Percentiles rank a stretch among this genome's conserved stretches.
Conservation (phyloP, 176 grass and related monocot genomes). For the Zoysia pacifica region DNA sequence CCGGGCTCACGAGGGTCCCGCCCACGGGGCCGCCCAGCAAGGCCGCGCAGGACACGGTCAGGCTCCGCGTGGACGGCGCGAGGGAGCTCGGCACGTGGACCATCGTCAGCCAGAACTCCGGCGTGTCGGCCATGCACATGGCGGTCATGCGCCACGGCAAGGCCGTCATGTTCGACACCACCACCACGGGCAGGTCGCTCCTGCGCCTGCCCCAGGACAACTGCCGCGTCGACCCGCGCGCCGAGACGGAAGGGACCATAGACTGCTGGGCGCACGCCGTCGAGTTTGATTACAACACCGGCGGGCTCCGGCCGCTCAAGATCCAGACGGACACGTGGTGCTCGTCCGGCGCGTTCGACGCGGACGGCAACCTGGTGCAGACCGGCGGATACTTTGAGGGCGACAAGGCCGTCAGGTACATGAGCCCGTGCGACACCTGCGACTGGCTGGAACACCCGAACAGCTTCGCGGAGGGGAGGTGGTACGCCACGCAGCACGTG, state of each 20-base stretch:
- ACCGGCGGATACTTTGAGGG: conserved; percentile 60
- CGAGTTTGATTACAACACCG: conserved; percentile 56
- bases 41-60: conserved; percentile 12
- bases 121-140: conserved; percentile 73
- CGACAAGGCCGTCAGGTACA: conserved; percentile 37
- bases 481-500: conserved; percentile 66
- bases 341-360: conserved; percentile 53
- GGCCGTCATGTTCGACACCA: conserved; percentile 69
- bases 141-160: conserved; percentile 53
- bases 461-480: conserved; percentile 51
- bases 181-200: conserved; percentile 41
- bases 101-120: conserved; percentile 55
- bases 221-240: conserved; percentile 56
- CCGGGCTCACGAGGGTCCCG: conserved; percentile 47
- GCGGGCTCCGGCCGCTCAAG: conserved; percentile 56
- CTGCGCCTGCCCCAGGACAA: conserved; percentile 44
- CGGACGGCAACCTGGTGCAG: conserved; percentile 61
- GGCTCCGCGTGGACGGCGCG: background rate
- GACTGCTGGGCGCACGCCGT: conserved; percentile 68
- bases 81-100: conserved; percentile 38
- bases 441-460: conserved; percentile 55
- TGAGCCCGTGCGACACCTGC: conserved; percentile 36
- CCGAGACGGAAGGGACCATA: conserved; percentile 6
- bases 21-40: conserved; percentile 20
- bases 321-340: conserved; percentile 64